A percentile compares a stretch with the other conserved stretches of the same genome.
Evolutionary conservation across 305 asterid genomes (phyloP).

Genomic region (Fraxinus greggii): DNA sequence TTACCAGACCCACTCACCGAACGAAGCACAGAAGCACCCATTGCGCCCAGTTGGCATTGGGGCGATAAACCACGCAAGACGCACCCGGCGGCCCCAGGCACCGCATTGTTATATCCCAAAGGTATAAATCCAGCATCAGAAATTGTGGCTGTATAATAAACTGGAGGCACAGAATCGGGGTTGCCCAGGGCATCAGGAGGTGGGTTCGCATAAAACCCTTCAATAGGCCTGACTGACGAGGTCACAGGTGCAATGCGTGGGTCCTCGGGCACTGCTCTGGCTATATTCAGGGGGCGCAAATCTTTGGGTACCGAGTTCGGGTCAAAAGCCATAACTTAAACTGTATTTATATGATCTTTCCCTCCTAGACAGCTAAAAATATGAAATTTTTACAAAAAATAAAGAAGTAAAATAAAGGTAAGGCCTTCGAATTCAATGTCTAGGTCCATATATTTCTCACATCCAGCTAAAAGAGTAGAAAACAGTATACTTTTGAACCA

Average conservation of each 20-base stretch:
- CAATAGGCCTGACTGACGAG: conserved; percentile 57
- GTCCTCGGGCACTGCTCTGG: conserved; percentile 57
- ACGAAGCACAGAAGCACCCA: conserved; percentile 30
- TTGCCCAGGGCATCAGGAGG: conserved; percentile 42
- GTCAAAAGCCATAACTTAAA: conserved; percentile 67
- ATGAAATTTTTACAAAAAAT: conserved; percentile 22
- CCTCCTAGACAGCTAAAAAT: conserved; percentile 8
- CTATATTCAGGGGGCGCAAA: conserved; percentile 71
- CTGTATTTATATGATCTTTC: conserved; percentile 6
- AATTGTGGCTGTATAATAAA: conserved; percentile 42
- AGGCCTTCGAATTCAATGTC: conserved; percentile 13
- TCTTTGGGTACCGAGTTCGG: conserved; percentile 68
- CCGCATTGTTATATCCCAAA: conserved; percentile 46
- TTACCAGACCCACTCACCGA: conserved; percentile 31
- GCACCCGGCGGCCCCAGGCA: conserved; percentile 48
- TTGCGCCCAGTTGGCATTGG: conserved; percentile 35
- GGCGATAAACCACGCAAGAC: conserved; percentile 46
- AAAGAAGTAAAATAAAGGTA: conserved; percentile 1
- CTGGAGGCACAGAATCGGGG: conserved; percentile 38
- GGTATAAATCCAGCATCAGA: conserved; percentile 55
- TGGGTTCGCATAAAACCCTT: conserved; percentile 56
- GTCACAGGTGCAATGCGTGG: conserved; percentile 56
- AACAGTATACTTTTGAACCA: conserved; percentile 5
- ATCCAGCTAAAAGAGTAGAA: conserved; percentile 29
- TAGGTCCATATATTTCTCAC: conserved; percentile 16